Evolutionary conservation across 257 asterid genomes (phyloP), one percentile per base, ranked within the genome.

Genomic region (Scutellaria baicalensis): DNA sequence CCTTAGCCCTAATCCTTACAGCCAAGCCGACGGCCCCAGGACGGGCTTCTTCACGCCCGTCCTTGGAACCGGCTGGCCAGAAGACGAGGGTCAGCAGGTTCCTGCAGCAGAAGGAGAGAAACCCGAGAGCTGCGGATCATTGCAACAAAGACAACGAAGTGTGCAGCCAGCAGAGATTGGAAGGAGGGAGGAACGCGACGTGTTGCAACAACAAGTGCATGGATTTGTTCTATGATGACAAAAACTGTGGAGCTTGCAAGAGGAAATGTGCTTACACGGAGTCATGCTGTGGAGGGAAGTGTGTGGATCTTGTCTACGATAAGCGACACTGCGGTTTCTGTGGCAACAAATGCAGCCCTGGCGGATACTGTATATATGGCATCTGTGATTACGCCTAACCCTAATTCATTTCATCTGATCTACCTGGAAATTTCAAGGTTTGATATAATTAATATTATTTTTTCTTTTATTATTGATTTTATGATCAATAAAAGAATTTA

Each of bases 131-230:
- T 0, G 89, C 89, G 0, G 91, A 83, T 23, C 93, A 83, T 2
- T 87, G 96, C 75, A 21, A 59, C 31, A 83, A 77, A 33, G 92
- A 89, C 47, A 48, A 79, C 14, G 86, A 80, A 36, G 17, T 75
- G 3, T 89, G 96, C 59, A 18, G 64, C 74, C 12, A 66, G 45
- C 12, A 66, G 45, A 39, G 51, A 0, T 3, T 67, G 12, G 82
- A 69, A 59, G 87, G 82, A 17, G 86, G 86, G 0, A 66, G 73
- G n/a, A 82, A 85, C 61, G 56, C 90, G 13, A 89, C 91, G 3
- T 87, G 96, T 21, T 87, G 94, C 64, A 87, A 82, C 48, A 87
- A 87, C 55, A 82, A 87, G 78, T 89, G 96, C 75, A 27, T 83
- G 36, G 87, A 89, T 17, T 72, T 89, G 81, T 64, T 21, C 9